Conservation (phyloP, 257 asterid species). For the Solanum neorickii region DNA sequence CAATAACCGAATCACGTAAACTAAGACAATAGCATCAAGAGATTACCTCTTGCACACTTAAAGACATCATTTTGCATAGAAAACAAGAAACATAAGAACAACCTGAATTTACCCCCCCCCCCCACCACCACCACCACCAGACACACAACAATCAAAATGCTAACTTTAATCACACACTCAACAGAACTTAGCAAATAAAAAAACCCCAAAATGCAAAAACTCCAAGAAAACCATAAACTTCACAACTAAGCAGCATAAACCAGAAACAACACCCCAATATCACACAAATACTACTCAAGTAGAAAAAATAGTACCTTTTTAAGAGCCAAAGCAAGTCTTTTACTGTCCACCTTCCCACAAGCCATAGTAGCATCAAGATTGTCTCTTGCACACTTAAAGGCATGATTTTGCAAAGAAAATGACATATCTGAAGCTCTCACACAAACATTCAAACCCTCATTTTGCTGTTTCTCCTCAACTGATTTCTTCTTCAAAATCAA, state of each 20-base stretch:
- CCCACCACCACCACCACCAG: background rate
- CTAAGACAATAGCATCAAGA: background rate
- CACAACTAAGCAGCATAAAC: background rate
- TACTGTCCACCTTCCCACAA: constrained; percentile 53
- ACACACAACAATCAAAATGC: background rate
- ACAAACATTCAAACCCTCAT: constrained; percentile 32
- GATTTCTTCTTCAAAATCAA: constrained; percentile 53
- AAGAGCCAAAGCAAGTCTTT: constrained; percentile 67
- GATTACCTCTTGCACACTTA: constrained; percentile 22
- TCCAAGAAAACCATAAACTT: background rate
- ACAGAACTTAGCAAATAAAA: background rate
- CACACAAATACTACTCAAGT: background rate
- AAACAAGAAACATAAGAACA: background rate
- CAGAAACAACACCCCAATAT: background rate
- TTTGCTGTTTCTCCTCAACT: constrained; percentile 29
- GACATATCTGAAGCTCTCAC: constrained; percentile 86
- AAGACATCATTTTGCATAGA: constrained; percentile 57
- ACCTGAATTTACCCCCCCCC: background rate
- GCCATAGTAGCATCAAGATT: constrained; percentile 54
- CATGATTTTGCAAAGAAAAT: constrained; percentile 51
- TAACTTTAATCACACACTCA: background rate
- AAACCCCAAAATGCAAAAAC: background rate
- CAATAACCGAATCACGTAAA: background rate
- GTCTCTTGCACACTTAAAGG: constrained; percentile 42
- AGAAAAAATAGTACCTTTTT: constrained; percentile 44